A percentile compares a stretch with the other conserved stretches of the same genome.
Conservation (phyloP, 768 basidiomycete genomes). For the Terana coerulea region DNA sequence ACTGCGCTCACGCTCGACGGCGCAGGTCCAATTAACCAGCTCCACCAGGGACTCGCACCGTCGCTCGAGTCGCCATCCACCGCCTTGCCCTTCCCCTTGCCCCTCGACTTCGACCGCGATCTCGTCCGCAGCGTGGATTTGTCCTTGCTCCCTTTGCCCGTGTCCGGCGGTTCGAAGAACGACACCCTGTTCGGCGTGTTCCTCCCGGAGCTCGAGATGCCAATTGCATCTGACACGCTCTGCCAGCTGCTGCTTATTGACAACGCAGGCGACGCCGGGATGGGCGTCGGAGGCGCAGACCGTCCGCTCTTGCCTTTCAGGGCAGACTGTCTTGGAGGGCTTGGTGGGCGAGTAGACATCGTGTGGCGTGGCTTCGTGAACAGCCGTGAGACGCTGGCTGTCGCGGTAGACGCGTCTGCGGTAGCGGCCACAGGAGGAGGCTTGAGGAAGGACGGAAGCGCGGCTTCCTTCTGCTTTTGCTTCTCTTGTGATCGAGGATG, state of each 20-base stretch:
- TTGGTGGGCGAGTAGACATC: slow-evolving; percentile 59
- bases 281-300: slow-evolving; percentile 34
- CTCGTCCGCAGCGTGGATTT: slow-evolving; percentile 20
- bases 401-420: slow-evolving; percentile 66
- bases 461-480: slow-evolving; percentile 6
- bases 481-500: slow-evolving; percentile 18
- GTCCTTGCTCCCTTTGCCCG: slow-evolving; percentile 31
- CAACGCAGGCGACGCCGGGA: slow-evolving; percentile 32
- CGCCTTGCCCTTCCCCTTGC: slow-evolving; percentile 30
- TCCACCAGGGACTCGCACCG: slow-evolving; percentile 24
- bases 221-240: slow-evolving; percentile 17
- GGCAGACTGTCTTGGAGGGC: slow-evolving; percentile 53
- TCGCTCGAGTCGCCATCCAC: slow-evolving; percentile 22
- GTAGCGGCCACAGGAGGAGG: slow-evolving; percentile 50
- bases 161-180: slow-evolving; percentile 71
- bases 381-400: slow-evolving; percentile 74
- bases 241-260: slow-evolving; percentile 21
- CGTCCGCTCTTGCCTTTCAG: slow-evolving; percentile 31
- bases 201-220: slow-evolving; percentile 19
- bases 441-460: slow-evolving; percentile 35
- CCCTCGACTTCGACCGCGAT: slow-evolving; percentile 17
- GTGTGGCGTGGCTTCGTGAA: slow-evolving; percentile 60
- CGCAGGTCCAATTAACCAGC: slow-evolving; percentile 27
- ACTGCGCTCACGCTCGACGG: slow-evolving; percentile 9
- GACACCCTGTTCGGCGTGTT: slow-evolving; percentile 75